Percentiles rank a stretch among this genome's conserved stretches.
These are phyloP conservation scores for Linderina pennispora DNA, from an alignment of 192 early-diverging fungal genomes.

Conservation along the genomic window DNA sequence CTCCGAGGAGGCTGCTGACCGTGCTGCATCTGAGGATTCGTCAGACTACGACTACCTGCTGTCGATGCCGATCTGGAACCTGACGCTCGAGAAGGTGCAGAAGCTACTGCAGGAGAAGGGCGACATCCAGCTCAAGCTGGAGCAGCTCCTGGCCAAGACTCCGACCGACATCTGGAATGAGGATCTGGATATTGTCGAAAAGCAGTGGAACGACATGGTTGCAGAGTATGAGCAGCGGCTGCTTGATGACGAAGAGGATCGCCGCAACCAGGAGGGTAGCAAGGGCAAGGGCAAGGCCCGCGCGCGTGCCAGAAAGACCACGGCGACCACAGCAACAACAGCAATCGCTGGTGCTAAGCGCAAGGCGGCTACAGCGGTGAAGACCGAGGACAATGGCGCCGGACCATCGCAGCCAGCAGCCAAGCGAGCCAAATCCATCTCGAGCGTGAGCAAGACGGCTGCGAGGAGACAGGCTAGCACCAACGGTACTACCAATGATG, in stretches of 20 bases:
- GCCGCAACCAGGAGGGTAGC: conserved; percentile 17
- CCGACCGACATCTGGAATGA: conserved; percentile 75
- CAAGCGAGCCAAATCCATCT: conserved; percentile 18
- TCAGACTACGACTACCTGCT: conserved; percentile 81
- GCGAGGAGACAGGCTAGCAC: no score
- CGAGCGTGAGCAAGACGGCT: no score
- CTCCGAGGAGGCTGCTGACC: conserved; percentile 35
- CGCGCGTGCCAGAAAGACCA: conserved; percentile 22
- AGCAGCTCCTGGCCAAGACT: conserved; percentile 53
- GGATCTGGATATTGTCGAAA: conserved; percentile 81
- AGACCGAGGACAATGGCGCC: conserved; percentile 12
- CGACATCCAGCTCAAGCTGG: conserved; percentile 63
- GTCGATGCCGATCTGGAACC: conserved; percentile 82
- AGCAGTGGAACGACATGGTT: conserved; percentile 68
- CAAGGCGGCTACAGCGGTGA: conserved; percentile 32
- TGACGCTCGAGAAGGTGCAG: conserved; percentile 84
- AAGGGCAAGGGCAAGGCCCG: conserved; percentile 28
- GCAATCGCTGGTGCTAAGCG: conserved; percentile 25
- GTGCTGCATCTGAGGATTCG: conserved; percentile 7
- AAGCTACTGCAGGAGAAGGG: conserved; percentile 65
- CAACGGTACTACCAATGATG: no score
- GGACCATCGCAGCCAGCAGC: conserved; percentile 1
- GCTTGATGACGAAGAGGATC: conserved; percentile 33
- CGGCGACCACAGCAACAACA: not conserved
- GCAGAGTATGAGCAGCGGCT: conserved; percentile 30